Evolutionary conservation across 768 basidiomycete genomes (phyloP).

Genomic region (Boletus patriciae): DNA sequence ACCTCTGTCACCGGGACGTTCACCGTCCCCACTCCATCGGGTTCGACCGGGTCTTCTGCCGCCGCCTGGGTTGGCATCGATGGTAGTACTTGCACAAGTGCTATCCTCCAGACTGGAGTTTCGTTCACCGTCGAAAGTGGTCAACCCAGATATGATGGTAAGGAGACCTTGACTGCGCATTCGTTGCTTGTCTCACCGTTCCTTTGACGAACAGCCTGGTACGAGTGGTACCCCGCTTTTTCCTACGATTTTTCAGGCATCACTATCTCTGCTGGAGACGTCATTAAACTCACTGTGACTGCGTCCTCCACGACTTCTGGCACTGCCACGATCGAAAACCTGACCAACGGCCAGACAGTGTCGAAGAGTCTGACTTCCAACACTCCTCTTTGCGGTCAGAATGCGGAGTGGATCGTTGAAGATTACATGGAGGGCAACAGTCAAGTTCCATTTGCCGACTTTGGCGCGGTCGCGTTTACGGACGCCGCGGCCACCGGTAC

Average conservation of each 20-base stretch:
- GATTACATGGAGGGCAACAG: neutral
- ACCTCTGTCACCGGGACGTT: slow-evolving; percentile 9
- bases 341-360: neutral
- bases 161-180: neutral
- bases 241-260: neutral
- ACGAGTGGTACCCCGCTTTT: slow-evolving; percentile 6
- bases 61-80: slow-evolving; percentile 17
- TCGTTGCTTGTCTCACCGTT: neutral
- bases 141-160: neutral
- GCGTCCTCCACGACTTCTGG: neutral
- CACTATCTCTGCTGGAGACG: slow-evolving; percentile 8
- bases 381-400: neutral
- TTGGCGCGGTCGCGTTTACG: slow-evolving; percentile 5
- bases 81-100: neutral
- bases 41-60: neutral
- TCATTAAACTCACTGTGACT: slow-evolving; percentile 1
- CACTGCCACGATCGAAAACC: neutral
- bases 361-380: neutral
- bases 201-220: slow-evolving; percentile 5
- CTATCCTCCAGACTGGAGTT: slow-evolving; percentile 10
- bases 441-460: slow-evolving; percentile 1
- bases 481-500: neutral
- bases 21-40: slow-evolving; percentile 3
- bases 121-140: neutral
- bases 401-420: slow-evolving; percentile 18